Evolutionary conservation across 768 basidiomycete species (phyloP).

Genomic region (Strobilomyces echinocephalus): DNA sequence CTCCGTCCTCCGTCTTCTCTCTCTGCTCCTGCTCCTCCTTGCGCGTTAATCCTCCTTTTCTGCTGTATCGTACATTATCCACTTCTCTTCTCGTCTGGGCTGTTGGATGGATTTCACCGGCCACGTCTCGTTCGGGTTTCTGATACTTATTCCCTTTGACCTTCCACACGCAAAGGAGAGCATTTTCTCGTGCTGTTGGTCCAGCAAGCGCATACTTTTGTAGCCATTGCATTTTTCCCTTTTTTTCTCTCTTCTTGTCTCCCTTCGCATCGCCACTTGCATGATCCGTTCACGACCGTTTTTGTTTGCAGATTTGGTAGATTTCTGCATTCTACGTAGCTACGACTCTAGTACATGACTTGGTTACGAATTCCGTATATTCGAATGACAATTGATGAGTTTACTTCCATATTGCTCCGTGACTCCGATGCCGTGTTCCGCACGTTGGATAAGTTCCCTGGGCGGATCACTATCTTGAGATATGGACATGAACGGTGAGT

Average conservation of each 20-base stretch:
- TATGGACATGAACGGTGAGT: too few species aligned
- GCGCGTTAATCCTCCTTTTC: slow-evolving; percentile 27
- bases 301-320: slow-evolving; percentile 28
- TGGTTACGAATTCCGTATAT: slow-evolving; percentile 21
- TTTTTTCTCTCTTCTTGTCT: slow-evolving; percentile 9
- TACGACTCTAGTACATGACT: slow-evolving; percentile 21
- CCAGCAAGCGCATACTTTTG: slow-evolving; percentile 27
- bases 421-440: neutral
- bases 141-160: slow-evolving; percentile 35
- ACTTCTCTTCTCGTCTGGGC: slow-evolving; percentile 24
- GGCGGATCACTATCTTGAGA: slow-evolving; percentile 11
- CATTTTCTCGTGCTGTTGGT: slow-evolving; percentile 28
- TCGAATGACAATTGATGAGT: slow-evolving; percentile 23
- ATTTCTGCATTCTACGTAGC: slow-evolving; percentile 27
- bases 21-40: slow-evolving; percentile 26
- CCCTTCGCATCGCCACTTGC: slow-evolving; percentile 10
- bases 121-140: slow-evolving; percentile 18
- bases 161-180: slow-evolving; percentile 34
- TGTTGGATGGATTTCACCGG: slow-evolving; percentile 31
- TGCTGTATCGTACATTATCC: slow-evolving; percentile 30
- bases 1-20: slow-evolving; percentile 11
- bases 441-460: neutral
- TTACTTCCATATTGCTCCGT: slow-evolving; percentile 6
- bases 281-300: slow-evolving; percentile 13
- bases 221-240: slow-evolving; percentile 32